Conservation (phyloP, 352 stramenopile genomes). For the Globisporangium megalacanthum region DNA sequence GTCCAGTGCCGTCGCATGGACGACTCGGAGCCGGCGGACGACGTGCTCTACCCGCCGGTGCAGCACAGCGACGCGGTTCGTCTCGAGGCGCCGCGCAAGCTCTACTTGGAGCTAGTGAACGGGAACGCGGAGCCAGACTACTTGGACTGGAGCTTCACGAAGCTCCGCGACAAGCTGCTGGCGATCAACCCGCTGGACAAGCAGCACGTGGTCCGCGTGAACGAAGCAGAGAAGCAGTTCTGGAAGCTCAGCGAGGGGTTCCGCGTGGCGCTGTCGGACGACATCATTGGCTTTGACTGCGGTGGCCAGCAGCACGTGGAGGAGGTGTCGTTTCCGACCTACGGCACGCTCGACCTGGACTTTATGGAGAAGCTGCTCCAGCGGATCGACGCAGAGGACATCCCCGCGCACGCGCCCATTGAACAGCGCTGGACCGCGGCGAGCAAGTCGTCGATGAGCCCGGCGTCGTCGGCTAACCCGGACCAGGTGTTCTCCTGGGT, state of each 20-base stretch:
- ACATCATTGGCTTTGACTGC: slow-evolving; percentile 99
- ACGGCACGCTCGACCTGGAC: slow-evolving; percentile 81
- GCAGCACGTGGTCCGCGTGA: slow-evolving; percentile 92
- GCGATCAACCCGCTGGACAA: slow-evolving; percentile 87
- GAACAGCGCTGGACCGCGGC: slow-evolving; percentile 96
- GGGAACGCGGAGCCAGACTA: slow-evolving; percentile 55
- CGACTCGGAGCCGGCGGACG: slow-evolving; percentile 32
- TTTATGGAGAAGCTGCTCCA: slow-evolving; percentile 92
- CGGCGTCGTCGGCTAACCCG: slow-evolving; percentile 72
- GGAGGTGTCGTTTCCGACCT: slow-evolving; percentile 94
- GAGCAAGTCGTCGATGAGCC: slow-evolving; percentile 91
- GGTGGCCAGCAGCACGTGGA: slow-evolving; percentile 97
- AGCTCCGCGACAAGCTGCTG: slow-evolving; percentile 79
- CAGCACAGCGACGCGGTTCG: slow-evolving; percentile 50
- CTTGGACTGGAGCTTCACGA: slow-evolving; percentile 77
- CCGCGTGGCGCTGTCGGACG: slow-evolving; percentile 88
- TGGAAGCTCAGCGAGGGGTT: slow-evolving; percentile 93
- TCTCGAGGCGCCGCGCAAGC: slow-evolving; percentile 66
- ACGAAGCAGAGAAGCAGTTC: slow-evolving; percentile 94
- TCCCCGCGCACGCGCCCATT: slow-evolving; percentile 95
- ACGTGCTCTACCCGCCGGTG: slow-evolving; percentile 38
- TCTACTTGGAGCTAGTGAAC: slow-evolving; percentile 73
- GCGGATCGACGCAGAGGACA: slow-evolving; percentile 88
- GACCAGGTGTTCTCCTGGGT: slow-evolving; percentile 93
- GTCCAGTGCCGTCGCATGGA: slow-evolving; percentile 83